phyloP scores from a whole-genome alignment of 345 rosid genomes.

The Citrus medica region DNA sequence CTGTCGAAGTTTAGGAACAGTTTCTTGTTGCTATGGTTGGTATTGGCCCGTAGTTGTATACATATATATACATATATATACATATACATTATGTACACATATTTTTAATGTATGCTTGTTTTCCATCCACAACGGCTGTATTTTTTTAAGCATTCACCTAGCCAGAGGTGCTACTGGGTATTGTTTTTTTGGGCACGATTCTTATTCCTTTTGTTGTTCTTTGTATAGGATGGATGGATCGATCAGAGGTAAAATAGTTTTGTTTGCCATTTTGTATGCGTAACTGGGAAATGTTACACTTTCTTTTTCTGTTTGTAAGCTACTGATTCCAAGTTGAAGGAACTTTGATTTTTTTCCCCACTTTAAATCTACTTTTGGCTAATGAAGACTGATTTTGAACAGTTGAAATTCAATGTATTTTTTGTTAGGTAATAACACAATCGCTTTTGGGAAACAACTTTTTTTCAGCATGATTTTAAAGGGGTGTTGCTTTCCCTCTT shows the following conservation, averaged over 20 bases:
- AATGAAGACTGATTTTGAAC: too few species aligned
- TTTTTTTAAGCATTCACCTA: neutral
- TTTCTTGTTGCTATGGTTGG: neutral
- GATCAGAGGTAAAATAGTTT: neutral
- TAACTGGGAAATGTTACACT: neutral
- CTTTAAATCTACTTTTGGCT: too few species aligned
- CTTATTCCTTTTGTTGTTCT: neutral
- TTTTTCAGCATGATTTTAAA: too few species aligned
- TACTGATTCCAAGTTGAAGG: too few species aligned
- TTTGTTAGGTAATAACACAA: too few species aligned
- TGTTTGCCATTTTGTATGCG: neutral
- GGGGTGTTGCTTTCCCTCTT: too few species aligned
- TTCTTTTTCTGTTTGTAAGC: neutral
- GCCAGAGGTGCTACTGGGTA: neutral
- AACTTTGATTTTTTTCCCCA: too few species aligned
- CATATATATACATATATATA: slow-evolving; percentile 3
- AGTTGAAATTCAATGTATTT: too few species aligned
- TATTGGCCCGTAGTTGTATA: slow-evolving; percentile 8
- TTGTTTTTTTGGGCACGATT: neutral
- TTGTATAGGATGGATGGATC: neutral
- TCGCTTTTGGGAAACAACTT: too few species aligned
- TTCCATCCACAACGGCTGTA: neutral
- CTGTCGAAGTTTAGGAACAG: slow-evolving; percentile 2
- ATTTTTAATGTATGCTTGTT: neutral
- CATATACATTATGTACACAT: slow-evolving; percentile 5